These are phyloP conservation scores for Ceratobasidium sp. DNA, from an alignment of 1,284 basidiomycete species.

Conservation along the genomic window DNA sequence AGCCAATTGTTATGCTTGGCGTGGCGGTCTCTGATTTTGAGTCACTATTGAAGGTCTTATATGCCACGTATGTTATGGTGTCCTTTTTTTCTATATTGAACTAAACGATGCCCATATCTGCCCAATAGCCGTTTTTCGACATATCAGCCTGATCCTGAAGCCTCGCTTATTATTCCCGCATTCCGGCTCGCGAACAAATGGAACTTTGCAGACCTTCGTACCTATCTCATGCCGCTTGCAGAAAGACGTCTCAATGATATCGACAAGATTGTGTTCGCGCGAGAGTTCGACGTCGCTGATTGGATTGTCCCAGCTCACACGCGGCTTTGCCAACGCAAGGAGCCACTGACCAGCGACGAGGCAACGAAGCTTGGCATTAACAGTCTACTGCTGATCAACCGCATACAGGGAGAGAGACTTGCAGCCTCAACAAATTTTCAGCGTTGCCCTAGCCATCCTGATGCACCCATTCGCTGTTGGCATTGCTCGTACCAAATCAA, in stretches of 20 bases:
- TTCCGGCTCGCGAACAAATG: conserved; percentile 47
- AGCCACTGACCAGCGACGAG: conserved; percentile 37
- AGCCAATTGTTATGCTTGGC: not conserved
- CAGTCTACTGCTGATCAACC: conserved; percentile 21
- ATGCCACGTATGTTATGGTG: not conserved
- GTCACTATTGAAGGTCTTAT: not conserved
- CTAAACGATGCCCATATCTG: no score
- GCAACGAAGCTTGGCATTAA: conserved; percentile 31
- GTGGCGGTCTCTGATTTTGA: conserved; percentile 7
- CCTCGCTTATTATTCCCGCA: conserved; percentile 40
- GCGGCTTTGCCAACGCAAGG: conserved; percentile 23
- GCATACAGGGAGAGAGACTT: conserved; percentile 25
- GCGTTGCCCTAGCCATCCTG: not conserved
- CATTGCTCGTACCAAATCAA: not conserved
- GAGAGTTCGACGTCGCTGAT: conserved; percentile 37
- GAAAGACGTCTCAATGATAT: conserved; percentile 29
- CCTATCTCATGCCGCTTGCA: conserved; percentile 20
- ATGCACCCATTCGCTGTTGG: not conserved
- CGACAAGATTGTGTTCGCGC: conserved; percentile 42
- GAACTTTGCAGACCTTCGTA: conserved; percentile 43
- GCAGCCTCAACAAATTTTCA: not conserved
- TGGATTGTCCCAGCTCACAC: conserved; percentile 42
- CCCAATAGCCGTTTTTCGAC: no score
- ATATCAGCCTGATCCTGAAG: conserved; percentile 9
- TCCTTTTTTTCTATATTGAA: no score